phyloP scores from a whole-genome alignment of 192 early-diverging fungal species.

The Coemansia sp. region DNA sequence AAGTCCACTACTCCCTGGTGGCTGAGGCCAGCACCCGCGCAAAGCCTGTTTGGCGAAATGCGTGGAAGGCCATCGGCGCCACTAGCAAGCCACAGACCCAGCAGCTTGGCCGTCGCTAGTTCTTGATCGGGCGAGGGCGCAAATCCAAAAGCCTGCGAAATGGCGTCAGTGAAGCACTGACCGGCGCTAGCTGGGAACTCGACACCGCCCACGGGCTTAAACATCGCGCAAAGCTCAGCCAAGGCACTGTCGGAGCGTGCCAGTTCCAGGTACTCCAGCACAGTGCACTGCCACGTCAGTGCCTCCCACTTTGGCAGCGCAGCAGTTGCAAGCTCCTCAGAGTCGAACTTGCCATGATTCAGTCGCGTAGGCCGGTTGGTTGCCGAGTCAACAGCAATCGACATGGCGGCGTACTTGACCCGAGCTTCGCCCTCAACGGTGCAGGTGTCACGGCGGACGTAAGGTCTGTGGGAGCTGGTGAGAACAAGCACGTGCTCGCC shows the following conservation, averaged over 20 bases:
- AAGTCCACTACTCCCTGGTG: too few relatives aligned
- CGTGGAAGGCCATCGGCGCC: not conserved
- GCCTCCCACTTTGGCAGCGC: constrained; percentile 22
- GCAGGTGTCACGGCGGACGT: not conserved
- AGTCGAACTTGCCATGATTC: constrained; percentile 15
- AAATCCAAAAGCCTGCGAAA: constrained; percentile 9
- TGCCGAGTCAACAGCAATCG: constrained; percentile 8
- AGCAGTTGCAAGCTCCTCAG: constrained; percentile 20
- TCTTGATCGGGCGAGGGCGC: constrained; percentile 5
- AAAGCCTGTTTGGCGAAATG: too few relatives aligned
- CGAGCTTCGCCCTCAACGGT: not conserved
- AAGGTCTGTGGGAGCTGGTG: constrained; percentile 15
- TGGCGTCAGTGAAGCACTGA: constrained; percentile 10
- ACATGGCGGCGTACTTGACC: constrained; percentile 9
- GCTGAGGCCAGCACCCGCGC: not conserved
- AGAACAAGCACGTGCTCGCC: constrained; percentile 54
- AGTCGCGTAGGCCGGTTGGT: constrained; percentile 4
- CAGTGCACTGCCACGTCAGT: constrained; percentile 39
- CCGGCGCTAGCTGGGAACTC: constrained; percentile 28
- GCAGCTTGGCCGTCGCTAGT: constrained; percentile 15
- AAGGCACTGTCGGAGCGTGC: constrained; percentile 11
- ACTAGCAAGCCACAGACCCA: constrained; percentile 38
- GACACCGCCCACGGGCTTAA: constrained; percentile 25
- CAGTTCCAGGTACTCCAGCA: constrained; percentile 38
- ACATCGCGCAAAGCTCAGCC: constrained; percentile 28